phyloP scores from a whole-genome alignment of 768 basidiomycete species.

The Pleurotus salmoneostramineus region DNA sequence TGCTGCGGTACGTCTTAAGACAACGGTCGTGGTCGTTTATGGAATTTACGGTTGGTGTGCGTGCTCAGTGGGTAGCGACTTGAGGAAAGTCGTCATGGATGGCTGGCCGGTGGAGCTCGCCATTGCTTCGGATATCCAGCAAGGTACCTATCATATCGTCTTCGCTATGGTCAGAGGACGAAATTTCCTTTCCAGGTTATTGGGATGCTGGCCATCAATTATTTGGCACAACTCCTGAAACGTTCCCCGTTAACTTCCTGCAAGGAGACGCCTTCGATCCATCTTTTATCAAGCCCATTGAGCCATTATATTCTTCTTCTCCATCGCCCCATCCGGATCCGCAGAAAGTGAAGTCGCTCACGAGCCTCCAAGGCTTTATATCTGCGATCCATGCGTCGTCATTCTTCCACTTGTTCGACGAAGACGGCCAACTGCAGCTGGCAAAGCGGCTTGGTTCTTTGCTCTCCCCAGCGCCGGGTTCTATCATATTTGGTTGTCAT shows the following conservation, averaged over 20 bases:
- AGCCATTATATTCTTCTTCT: slow-evolving; percentile 20
- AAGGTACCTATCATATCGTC: slow-evolving; percentile 16
- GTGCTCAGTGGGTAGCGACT: slow-evolving; percentile 35
- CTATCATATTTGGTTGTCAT: slow-evolving; percentile 43
- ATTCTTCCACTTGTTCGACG: slow-evolving; percentile 51
- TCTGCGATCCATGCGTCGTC: slow-evolving; percentile 45
- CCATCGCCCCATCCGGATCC: slow-evolving; percentile 19
- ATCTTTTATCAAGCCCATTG: slow-evolving; percentile 29
- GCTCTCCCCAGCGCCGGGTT: slow-evolving; percentile 38
- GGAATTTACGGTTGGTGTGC: neutral
- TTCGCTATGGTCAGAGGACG: neutral
- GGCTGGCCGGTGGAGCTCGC: slow-evolving; percentile 33
- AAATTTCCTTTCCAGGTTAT: slow-evolving; percentile 32
- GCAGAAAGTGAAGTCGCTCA: slow-evolving; percentile 32
- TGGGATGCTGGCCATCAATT: slow-evolving; percentile 62
- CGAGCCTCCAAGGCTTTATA: slow-evolving; percentile 38
- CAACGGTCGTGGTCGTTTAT: neutral
- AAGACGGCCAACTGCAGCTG: slow-evolving; percentile 32
- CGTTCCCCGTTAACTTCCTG: slow-evolving; percentile 54
- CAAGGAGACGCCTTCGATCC: slow-evolving; percentile 52
- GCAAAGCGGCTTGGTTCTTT: slow-evolving; percentile 36
- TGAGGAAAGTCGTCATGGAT: slow-evolving; percentile 32
- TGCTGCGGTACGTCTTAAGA: slow-evolving; percentile 33
- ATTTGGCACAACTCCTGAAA: slow-evolving; percentile 46
- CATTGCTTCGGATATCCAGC: slow-evolving; percentile 32